These are phyloP conservation scores for Suillus weaverae DNA, from an alignment of 768 basidiomycete species.

Conservation along the genomic window DNA sequence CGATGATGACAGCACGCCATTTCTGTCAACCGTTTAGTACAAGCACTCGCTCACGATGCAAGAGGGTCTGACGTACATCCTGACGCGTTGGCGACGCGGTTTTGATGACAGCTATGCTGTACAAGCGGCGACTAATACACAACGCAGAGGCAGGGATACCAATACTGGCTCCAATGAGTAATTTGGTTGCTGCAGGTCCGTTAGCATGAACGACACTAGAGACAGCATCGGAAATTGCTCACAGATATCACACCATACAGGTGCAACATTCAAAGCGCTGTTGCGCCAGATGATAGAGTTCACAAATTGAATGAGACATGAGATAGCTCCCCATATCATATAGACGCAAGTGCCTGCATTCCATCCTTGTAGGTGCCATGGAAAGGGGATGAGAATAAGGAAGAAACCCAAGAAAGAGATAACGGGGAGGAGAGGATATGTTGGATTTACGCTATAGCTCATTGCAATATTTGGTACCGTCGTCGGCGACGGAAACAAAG, in stretches of 20 bases:
- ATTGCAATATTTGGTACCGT: slow-evolving; percentile 5
- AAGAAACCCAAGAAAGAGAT: slow-evolving; percentile 42
- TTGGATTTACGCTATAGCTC: slow-evolving; percentile 13
- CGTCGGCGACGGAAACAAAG: background rate
- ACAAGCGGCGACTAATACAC: slow-evolving; percentile 53
- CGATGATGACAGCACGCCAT: slow-evolving; percentile 32
- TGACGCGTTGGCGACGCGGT: slow-evolving; percentile 25
- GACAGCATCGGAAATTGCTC: background rate
- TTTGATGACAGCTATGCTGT: slow-evolving; percentile 38
- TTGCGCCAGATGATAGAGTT: slow-evolving; percentile 62
- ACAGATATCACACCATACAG: slow-evolving; percentile 37
- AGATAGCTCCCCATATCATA: slow-evolving; percentile 65
- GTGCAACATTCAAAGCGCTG: slow-evolving; percentile 24
- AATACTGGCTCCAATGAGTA: slow-evolving; percentile 43
- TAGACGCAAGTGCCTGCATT: slow-evolving; percentile 73
- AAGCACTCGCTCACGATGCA: background rate
- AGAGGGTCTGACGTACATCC: slow-evolving; percentile 31
- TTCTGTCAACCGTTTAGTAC: slow-evolving; percentile 24
- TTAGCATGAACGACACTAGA: slow-evolving; percentile 6
- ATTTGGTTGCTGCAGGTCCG: slow-evolving; percentile 42
- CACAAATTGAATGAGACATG: slow-evolving; percentile 59
- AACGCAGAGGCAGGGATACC: slow-evolving; percentile 48
- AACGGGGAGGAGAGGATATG: slow-evolving; percentile 36
- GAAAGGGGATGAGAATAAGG: slow-evolving; percentile 46
- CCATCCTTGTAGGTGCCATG: slow-evolving; percentile 67